Evolutionary conservation across 768 basidiomycete species (phyloP), one percentile per base, ranked within the genome.

Genomic region (Russula sp.): DNA sequence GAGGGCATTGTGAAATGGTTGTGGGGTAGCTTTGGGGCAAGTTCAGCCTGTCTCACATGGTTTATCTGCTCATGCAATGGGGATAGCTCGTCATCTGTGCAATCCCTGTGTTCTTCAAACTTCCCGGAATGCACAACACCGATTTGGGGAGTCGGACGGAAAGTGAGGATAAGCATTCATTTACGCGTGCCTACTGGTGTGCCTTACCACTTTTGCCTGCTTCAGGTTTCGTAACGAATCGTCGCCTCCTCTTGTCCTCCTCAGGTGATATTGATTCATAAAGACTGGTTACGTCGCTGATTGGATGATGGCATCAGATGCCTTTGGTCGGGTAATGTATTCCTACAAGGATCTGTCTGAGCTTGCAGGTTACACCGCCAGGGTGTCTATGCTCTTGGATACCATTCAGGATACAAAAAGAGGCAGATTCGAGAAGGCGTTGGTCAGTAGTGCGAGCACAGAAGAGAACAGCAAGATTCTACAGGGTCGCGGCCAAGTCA

Each of bases 301-400:
- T 42, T n/a, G 3, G 3, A 29, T 29, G 18, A n/a, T 42, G 43
- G 60, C 20, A 60, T 9, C 66, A 84, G 96, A 98, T 75, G 96
- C 96, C 1, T 90, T 98, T 67, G 94, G 94, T 36, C 83, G 95
- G 20, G 85, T 97, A 34, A 93, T 98, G 92, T 96, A 95, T 72
- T 93, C 92, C 3, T 98, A 97, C 77, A 98, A 97, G 73, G 95
- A 98, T 71, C 78, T 99, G 5, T 85, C 93, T 5, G 96, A 99
- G 71, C 83, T 99, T 38, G 93, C 96, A 4, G 96, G 96, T 11
- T 98, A 97, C 71, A 98, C 96, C 2, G 83, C 92, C 1, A 85
- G 96, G 14, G 96, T 99, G 1, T 86, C 89, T 36, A 82, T 86
- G 47, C 79, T 98, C 1, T 80, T 99, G 9, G 90, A 95, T 58